These are phyloP conservation scores for Dimargaris xerosporica DNA, from an alignment of 192 early-diverging fungal species.

Conservation along the genomic window DNA sequence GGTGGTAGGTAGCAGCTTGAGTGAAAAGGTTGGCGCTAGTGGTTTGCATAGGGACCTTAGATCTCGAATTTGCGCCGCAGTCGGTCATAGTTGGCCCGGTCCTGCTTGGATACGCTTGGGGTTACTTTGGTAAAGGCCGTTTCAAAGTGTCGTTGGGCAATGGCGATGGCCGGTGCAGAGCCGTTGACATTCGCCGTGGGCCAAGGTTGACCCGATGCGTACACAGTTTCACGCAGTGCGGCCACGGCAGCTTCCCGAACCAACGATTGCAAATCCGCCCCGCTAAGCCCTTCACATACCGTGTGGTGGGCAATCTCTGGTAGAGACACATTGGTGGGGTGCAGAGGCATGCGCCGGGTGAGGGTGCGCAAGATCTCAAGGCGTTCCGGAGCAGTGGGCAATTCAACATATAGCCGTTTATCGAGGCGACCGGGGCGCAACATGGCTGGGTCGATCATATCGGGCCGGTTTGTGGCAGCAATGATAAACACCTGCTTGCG, in stretches of 20 bases:
- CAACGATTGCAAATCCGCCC: slow-evolving; percentile 61
- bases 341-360: slow-evolving; percentile 61
- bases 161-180: background rate
- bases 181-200: background rate
- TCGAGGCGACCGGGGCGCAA: slow-evolving; percentile 97
- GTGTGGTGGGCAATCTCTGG: slow-evolving; percentile 38
- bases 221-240: slow-evolving; percentile 38
- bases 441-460: slow-evolving; percentile 94
- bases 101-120: slow-evolving; percentile 57
- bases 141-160: slow-evolving; percentile 42
- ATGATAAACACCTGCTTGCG: slow-evolving; percentile 99
- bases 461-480: slow-evolving; percentile 96
- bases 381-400: slow-evolving; percentile 64
- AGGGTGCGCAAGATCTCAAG: slow-evolving; percentile 73
- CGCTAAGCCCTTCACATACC: slow-evolving; percentile 56
- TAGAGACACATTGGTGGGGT: slow-evolving; percentile 34
- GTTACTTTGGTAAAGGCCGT: slow-evolving; percentile 64
- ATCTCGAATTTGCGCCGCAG: slow-evolving; percentile 7
- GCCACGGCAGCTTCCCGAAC: slow-evolving; percentile 71
- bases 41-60: no score
- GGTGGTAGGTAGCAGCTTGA: no score
- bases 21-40: no score
- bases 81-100: slow-evolving; percentile 12
- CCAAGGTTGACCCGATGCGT: background rate
- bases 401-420: slow-evolving; percentile 95